A percentile compares a stretch with the other conserved stretches of the same genome.
Conservation (phyloP, 2,329 filamentous ascomycete species). For the Xylaria sp. region DNA sequence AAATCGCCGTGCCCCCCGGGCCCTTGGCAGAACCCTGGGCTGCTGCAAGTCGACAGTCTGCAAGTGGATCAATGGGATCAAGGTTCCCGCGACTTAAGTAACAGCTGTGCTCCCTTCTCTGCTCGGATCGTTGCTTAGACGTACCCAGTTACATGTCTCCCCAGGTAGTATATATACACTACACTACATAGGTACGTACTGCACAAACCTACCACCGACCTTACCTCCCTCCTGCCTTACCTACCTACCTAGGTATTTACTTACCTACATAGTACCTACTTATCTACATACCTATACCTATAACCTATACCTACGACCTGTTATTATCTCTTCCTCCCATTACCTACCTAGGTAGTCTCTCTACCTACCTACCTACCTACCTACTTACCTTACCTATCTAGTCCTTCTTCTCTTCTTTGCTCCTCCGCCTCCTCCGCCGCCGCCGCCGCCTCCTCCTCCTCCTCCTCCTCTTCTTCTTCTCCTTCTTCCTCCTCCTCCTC, state of each 20-base stretch:
- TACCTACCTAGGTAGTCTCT: not conserved
- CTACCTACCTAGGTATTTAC: conserved; percentile 13
- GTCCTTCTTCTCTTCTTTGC: conserved; percentile 28
- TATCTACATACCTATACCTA: conserved; percentile 7
- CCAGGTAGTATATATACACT: not conserved
- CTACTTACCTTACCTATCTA: conserved; percentile 4
- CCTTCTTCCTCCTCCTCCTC: conserved; percentile 37
- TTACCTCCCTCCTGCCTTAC: conserved; percentile 1
- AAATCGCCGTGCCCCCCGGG: conserved; percentile 45
- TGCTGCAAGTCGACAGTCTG: conserved; percentile 28
- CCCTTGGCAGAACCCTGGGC: conserved; percentile 40
- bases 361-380: conserved; percentile 15
- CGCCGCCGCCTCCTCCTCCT: conserved; percentile 19
- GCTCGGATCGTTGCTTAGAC: not conserved
- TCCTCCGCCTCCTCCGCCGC: conserved; percentile 30
- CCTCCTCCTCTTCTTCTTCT: conserved; percentile 36
- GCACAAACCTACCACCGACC: conserved; percentile 27
- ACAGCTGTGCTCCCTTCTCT: conserved; percentile 29
- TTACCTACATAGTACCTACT: not conserved
- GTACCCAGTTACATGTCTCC: not conserved
- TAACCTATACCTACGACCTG: no score
- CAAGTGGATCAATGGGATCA: conserved; percentile 32
- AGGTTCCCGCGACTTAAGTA: conserved; percentile 39
- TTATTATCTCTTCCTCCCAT: not conserved
- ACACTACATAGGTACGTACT: conserved; percentile 8